These are phyloP conservation scores for Filosporella fistucella DNA, from an alignment of 495 filamentous ascomycete genomes.

Conservation along the genomic window DNA sequence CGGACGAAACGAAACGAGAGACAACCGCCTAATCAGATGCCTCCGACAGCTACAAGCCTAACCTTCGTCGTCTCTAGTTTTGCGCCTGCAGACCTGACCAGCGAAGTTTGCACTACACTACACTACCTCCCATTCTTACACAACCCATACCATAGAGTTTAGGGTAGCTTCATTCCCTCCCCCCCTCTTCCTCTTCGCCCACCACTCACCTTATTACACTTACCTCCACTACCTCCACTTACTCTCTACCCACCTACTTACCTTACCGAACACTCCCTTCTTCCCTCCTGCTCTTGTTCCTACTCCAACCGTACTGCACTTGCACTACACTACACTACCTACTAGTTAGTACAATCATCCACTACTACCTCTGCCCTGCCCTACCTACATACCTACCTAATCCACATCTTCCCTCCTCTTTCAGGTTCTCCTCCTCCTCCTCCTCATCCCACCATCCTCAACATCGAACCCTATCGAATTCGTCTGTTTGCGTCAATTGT, in stretches of 20 bases:
- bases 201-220: slow-evolving; percentile 3
- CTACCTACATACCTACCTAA: not conserved
- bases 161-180: not conserved
- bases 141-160: too few species aligned
- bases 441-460: slow-evolving; percentile 20
- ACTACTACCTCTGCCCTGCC: not conserved
- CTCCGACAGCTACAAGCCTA: slow-evolving; percentile 4
- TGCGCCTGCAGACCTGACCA: slow-evolving; percentile 10
- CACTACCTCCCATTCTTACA: too few species aligned
- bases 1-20: slow-evolving; percentile 6
- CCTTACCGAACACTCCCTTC: too few species aligned
- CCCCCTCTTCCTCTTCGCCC: too few species aligned
- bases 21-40: slow-evolving; percentile 3
- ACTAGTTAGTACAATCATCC: not conserved
- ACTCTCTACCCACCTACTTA: too few species aligned
- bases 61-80: slow-evolving; percentile 5
- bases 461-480: slow-evolving; percentile 14
- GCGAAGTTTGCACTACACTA: too few species aligned
- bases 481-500: slow-evolving; percentile 25
- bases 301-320: not conserved
- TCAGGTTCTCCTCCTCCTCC: slow-evolving; percentile 1
- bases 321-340: slow-evolving; percentile 1
- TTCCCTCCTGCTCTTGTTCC: not conserved
- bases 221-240: slow-evolving; percentile 1
- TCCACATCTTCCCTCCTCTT: slow-evolving; percentile 5